phyloP scores from a whole-genome alignment of 495 filamentous ascomycete genomes.

The Penicillium salamii region DNA sequence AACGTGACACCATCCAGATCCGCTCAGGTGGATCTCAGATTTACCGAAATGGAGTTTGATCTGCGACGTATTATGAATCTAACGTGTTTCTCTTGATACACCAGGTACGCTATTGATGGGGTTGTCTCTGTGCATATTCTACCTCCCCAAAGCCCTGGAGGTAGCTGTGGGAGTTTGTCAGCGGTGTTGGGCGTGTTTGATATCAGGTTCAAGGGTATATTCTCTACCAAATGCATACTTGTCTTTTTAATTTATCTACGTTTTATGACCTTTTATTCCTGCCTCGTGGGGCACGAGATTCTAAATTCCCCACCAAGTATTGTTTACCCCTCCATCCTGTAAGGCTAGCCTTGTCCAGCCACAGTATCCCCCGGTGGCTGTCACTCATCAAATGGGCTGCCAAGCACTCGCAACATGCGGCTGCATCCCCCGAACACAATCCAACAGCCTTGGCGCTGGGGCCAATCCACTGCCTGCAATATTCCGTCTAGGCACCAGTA shows the following conservation, averaged over 20 bases:
- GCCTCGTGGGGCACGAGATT: too few species aligned
- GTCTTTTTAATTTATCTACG: neutral
- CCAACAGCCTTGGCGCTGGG: neutral
- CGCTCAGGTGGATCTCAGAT: slow-evolving; percentile 86
- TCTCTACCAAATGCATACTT: slow-evolving; percentile 13
- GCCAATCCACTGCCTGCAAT: neutral
- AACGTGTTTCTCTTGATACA: slow-evolving; percentile 24
- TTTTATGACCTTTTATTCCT: neutral
- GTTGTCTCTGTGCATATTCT: slow-evolving; percentile 19
- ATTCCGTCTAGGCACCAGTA: slow-evolving; percentile 19
- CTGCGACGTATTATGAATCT: slow-evolving; percentile 16
- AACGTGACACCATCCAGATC: slow-evolving; percentile 88
- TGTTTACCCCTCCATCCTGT: neutral
- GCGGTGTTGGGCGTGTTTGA: slow-evolving; percentile 22
- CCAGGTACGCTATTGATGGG: slow-evolving; percentile 20
- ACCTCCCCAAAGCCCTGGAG: slow-evolving; percentile 4
- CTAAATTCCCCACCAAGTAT: neutral
- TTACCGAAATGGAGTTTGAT: slow-evolving; percentile 68
- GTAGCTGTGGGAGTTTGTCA: slow-evolving; percentile 14
- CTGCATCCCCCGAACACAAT: slow-evolving; percentile 1
- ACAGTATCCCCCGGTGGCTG: neutral
- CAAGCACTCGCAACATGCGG: slow-evolving; percentile 6
- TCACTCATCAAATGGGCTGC: neutral
- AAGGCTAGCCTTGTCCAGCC: slow-evolving; percentile 8
- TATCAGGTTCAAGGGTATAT: slow-evolving; percentile 9